Evolutionary conservation across 2,329 filamentous ascomycete genomes (phyloP).

Genomic region (Pleoardoris graminearum): DNA sequence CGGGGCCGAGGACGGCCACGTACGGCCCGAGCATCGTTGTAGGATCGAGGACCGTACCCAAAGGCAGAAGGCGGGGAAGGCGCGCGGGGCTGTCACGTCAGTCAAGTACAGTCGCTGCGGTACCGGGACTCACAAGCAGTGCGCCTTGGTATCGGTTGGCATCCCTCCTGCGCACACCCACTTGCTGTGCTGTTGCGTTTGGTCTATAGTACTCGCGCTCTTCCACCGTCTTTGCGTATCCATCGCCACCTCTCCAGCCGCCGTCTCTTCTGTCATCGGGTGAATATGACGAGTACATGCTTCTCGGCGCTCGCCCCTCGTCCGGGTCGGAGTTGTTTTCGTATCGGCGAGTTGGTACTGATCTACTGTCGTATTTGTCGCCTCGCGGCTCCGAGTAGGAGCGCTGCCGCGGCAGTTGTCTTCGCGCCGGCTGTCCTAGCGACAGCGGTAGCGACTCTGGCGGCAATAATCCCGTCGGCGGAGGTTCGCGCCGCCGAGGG

Average conservation of each 20-base stretch:
- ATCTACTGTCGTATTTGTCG: neutral
- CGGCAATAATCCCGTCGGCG: too few relatives aligned
- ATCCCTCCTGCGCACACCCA: neutral
- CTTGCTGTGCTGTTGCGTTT: neutral
- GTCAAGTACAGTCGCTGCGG: neutral
- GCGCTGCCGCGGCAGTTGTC: neutral
- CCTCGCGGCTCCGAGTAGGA: conserved; percentile 1
- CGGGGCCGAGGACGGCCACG: conserved; percentile 23
- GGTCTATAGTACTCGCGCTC: conserved; percentile 4
- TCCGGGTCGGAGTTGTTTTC: conserved; percentile 1
- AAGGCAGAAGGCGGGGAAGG: conserved; percentile 15
- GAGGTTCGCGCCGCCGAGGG: neutral
- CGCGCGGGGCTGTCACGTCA: conserved; percentile 5
- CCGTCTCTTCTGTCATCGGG: neutral
- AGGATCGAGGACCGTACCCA: conserved; percentile 9
- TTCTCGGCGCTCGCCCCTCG: neutral
- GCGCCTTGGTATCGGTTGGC: conserved; percentile 1
- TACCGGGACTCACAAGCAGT: neutral
- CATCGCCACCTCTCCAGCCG: conserved; percentile 2
- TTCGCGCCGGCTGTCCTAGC: neutral
- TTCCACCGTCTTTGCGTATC: conserved; percentile 2
- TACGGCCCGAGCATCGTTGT: conserved; percentile 17
- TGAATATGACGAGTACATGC: conserved; percentile 6
- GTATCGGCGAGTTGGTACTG: conserved; percentile 1
- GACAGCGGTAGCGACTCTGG: neutral